Evolutionary conservation across 805 yeast species (phyloP), one percentile per base, ranked within the genome.

Genomic region (Brettanomyces custersianus): DNA sequence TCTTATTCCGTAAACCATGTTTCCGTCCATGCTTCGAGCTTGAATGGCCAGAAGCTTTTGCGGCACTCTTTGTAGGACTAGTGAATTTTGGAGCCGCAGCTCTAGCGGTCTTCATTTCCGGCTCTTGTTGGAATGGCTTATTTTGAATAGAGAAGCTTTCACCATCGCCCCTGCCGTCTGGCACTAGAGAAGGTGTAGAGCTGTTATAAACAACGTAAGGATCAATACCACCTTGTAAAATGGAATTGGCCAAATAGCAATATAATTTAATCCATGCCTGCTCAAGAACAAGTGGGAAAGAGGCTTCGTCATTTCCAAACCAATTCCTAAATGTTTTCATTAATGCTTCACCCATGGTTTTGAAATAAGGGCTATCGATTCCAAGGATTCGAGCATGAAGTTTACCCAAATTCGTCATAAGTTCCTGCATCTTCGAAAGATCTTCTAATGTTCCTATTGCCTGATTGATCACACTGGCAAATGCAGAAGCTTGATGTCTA

Each of bases 361-460:
- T 78, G 45, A 77, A 81, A 50, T 75, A 77, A 2, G 68, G 66
- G 0, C 82, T 69, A 40, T 80, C 86, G 27, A 82, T 79, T 12
- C 84, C 85, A 41, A 84, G 60, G 34, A 84, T 77, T 44, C 94
- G 61, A 2, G 85, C 63, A 54, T 85, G 94, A 35, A 84, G 63
- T 51, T 80, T 81, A 2, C 88, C 94, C 44, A 84, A 57, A 32
- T 72, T 70, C 30, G 61, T 62, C 34, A 85, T 58, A 38, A 77
- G 77, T 19, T 68, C 79, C 47, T 80, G 78, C 45, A 83, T 58
- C 5, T 58, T 55, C 3, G 66, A 50, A 35, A 83, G 61, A 43
- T 77, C 67, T 36, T 80, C 87, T 35, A 84, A 60, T 44, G 74
- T 75, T 20, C 69, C 57, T 40, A 84, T 73, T 2, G 88, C 81